Percentiles rank a stretch among this genome's conserved stretches.
Conservation (phyloP, 2,329 filamentous ascomycete genomes). For the Aschersonia sp. region DNA sequence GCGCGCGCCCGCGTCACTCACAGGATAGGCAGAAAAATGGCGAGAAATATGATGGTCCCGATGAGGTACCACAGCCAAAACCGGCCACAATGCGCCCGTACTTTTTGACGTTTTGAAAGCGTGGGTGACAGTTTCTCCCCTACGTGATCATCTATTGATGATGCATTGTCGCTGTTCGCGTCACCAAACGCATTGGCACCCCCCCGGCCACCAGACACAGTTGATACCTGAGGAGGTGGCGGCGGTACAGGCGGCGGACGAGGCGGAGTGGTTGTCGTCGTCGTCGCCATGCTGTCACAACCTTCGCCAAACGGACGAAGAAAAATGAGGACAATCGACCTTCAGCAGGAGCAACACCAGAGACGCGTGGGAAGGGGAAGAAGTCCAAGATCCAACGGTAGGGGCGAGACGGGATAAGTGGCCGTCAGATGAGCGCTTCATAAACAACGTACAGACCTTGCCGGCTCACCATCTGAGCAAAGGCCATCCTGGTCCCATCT, state of each 20-base stretch:
- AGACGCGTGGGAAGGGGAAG: too few relatives aligned
- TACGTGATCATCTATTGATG: constrained; percentile 1
- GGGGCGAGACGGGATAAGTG: too few relatives aligned
- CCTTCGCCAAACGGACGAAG: too few relatives aligned
- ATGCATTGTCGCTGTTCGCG: constrained; percentile 1
- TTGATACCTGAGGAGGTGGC: not conserved
- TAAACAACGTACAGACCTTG: too few relatives aligned
- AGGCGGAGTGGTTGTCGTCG: too few relatives aligned
- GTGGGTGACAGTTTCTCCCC: constrained; percentile 2
- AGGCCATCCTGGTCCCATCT: too few relatives aligned
- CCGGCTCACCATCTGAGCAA: too few relatives aligned
- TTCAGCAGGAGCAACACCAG: too few relatives aligned
- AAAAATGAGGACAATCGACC: too few relatives aligned
- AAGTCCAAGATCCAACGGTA: too few relatives aligned
- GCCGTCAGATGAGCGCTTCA: too few relatives aligned
- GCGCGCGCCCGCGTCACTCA: constrained; percentile 14
- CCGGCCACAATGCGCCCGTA: constrained; percentile 23
- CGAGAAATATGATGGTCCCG: constrained; percentile 23
- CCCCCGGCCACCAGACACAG: constrained; percentile 1
- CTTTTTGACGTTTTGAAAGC: constrained; percentile 17
- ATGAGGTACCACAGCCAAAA: constrained; percentile 29
- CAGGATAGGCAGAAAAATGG: constrained; percentile 30
- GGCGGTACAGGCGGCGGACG: not conserved
- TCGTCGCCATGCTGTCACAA: too few relatives aligned
- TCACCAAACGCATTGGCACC: not conserved